A percentile compares a stretch with the other conserved stretches of the same genome.
Evolutionary conservation across 139 green algal genomes (phyloP).

Genomic region (Chlorella sp.): DNA sequence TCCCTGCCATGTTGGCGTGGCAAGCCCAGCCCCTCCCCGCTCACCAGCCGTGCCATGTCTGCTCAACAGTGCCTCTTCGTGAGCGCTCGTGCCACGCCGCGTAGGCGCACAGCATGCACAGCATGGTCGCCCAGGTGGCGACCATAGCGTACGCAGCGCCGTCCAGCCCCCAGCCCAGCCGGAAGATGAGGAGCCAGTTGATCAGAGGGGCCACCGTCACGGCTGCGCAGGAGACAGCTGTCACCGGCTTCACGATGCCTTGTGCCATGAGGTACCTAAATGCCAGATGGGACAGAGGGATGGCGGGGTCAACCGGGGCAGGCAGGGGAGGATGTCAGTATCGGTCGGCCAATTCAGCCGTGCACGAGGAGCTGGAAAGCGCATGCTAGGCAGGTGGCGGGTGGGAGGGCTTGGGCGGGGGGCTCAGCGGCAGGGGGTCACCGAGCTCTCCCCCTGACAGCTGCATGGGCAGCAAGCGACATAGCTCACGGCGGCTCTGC

Average conservation of each 20-base stretch:
- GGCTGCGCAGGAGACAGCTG: conserved; percentile 33
- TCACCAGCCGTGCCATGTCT: conserved; percentile 69
- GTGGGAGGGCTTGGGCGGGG: too few species aligned
- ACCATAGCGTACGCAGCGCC: conserved; percentile 71
- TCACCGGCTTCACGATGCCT: conserved; percentile 63
- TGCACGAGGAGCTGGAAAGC: too few species aligned
- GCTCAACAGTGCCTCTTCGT: conserved; percentile 34
- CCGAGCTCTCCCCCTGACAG: too few species aligned
- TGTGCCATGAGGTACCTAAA: conserved; percentile 70
- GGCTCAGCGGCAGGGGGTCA: too few species aligned
- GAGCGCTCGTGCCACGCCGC: conserved; percentile 9
- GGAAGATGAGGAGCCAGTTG: conserved; percentile 59
- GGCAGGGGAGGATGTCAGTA: too few species aligned
- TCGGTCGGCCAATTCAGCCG: too few species aligned
- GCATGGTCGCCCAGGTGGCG: conserved; percentile 44
- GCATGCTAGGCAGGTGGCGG: too few species aligned
- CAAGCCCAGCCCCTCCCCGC: too few species aligned
- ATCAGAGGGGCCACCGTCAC: conserved; percentile 17
- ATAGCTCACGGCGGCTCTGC: neutral
- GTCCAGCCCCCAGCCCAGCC: conserved; percentile 56
- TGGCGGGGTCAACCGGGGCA: too few species aligned
- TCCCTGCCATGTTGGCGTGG: neutral
- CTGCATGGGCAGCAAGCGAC: too few species aligned
- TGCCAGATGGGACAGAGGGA: neutral
- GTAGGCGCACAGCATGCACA: conserved; percentile 15